Base-by-base conservation (phyloP, 2,329 filamentous ascomycete species). In the Parastagonospora avenae region DNA sequence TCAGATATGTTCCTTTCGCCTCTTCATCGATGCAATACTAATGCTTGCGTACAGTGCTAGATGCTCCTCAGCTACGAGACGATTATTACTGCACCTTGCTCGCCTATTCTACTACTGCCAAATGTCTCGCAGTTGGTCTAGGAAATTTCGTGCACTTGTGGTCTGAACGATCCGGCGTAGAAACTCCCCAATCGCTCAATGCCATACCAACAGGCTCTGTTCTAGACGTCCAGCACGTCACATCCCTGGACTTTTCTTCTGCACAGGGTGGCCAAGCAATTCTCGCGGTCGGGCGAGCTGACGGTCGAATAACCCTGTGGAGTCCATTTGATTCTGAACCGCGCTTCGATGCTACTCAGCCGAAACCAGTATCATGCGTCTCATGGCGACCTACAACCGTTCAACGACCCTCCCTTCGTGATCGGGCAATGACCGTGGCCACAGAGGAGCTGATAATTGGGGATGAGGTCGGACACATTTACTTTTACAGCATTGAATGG, bases 61-160 rank as follows among this genome's bases (percentile, higher is more conserved):
- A 97, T 75, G 93, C 93, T 8, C 92, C 92, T 2, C 85, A 86
- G 44, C 79, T 97, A n/a, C 86, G 91, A 49, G 92, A 97, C 64
- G 93, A 99, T 73, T 99, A 92, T 71, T 99, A 99, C 71, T 97
- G 92, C 75, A 94, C 92, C 0, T 82, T 92, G 2, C 80, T 99
- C 46, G 91, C 94, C 8, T 97, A 96, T 72, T 96, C 89, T 0
- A 74, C 82, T 35, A 89, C 84, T 7, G 83, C 85, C 43, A 84
- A 89, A 46, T 90, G 88, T 11, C 81, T 99, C 12, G 93, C 91
- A 14, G 90, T 97, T 14, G 93, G 91, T 0, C 80, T 97, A 11
- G 88, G 87, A 0, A 85, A 87, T 46, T 80, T 86, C 31, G 83
- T 99, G 4, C 97, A 96, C 71, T 84, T 90, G 4, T 99, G 93